These are phyloP conservation scores for Crithidia sp. DNA, from an alignment of 208 protist species.

Conservation along the genomic window DNA sequence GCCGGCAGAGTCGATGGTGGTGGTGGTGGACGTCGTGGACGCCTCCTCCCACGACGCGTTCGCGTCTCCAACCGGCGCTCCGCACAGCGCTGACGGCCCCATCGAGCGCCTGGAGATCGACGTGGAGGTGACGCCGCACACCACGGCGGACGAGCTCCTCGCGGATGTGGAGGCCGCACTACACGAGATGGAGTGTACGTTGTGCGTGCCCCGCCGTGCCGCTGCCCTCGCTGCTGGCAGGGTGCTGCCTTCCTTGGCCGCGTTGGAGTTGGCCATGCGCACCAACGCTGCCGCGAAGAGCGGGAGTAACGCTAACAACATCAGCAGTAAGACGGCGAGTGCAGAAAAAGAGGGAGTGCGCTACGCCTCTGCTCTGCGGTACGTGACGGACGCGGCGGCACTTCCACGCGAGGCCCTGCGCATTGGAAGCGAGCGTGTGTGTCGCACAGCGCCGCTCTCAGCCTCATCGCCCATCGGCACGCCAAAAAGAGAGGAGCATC, in stretches of 20 bases:
- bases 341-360: too few species aligned
- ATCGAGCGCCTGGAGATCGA: slow-evolving; percentile 31
- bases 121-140: slow-evolving; percentile 12
- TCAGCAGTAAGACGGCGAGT: too few species aligned
- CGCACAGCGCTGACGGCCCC: slow-evolving; percentile 1
- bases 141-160: slow-evolving; percentile 12
- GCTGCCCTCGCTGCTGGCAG: slow-evolving; percentile 16
- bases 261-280: slow-evolving; percentile 9
- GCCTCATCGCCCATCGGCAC: too few species aligned
- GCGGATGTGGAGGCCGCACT: slow-evolving; percentile 21
- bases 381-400: background rate
- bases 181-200: slow-evolving; percentile 24
- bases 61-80: background rate
- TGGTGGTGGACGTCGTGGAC: slow-evolving; percentile 25
- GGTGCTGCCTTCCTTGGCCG: slow-evolving; percentile 7
- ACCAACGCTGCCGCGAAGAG: background rate
- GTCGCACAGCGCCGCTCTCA: background rate
- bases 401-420: background rate
- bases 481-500: background rate
- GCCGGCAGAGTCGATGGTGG: slow-evolving; percentile 15
- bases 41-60: background rate
- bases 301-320: too few species aligned
- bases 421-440: slow-evolving; percentile 4
- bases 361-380: slow-evolving; percentile 2
- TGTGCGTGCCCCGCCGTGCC: slow-evolving; percentile 11